Base-by-base conservation (phyloP, 2,329 filamentous ascomycete species). In the Truncatella angustata region DNA sequence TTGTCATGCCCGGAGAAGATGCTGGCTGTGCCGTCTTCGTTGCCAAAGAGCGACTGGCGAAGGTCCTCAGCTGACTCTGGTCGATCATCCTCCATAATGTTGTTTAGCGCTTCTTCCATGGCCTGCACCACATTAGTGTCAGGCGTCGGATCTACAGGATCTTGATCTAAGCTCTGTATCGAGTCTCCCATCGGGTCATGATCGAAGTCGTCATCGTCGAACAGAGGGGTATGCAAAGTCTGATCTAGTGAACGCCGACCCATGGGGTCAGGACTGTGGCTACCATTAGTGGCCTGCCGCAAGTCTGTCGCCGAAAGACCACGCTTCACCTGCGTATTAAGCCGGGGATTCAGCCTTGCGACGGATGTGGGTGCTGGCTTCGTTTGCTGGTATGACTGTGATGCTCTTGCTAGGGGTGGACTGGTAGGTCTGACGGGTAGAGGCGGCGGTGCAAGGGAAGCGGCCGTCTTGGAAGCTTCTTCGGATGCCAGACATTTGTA, bases 401-500 rank as follows among this genome's bases (percentile, higher is more conserved):
- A 67, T 16, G 68, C 49, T 52, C 62, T 64, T 44, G 57, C 59
- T 28, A 65, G 55, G 44, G 64, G 65, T 47, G 60, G 62, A 35
- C 23, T 56, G 24, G 58, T 56, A 7, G 62, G 61, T 44, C 63
- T 61, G 7, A 60, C 63, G 28, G 61, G 58, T 32, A 53, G 58
- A 23, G 10, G 57, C 32, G 47, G 52, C 39, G 49, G 62, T 24
- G 37, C 62, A 21, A 51, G 39, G 51, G 46, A 16, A 30, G 42
- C 53, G 28, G 53, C 60, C 39, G 65, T 75, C 50, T 68, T 76
- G 2, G 81, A 77, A 37, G 82, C 79, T 70, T 96, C 91, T 63
- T 96, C 90, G 11, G 93, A 89, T 6, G 93, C 91, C 1, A 99
- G 78, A 66, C 92, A 97, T 68, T 99, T 99, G 76, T 94, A 97